Evolutionary conservation across 2,329 filamentous ascomycete genomes (phyloP).

Genomic region (Scytalidium sp.): DNA sequence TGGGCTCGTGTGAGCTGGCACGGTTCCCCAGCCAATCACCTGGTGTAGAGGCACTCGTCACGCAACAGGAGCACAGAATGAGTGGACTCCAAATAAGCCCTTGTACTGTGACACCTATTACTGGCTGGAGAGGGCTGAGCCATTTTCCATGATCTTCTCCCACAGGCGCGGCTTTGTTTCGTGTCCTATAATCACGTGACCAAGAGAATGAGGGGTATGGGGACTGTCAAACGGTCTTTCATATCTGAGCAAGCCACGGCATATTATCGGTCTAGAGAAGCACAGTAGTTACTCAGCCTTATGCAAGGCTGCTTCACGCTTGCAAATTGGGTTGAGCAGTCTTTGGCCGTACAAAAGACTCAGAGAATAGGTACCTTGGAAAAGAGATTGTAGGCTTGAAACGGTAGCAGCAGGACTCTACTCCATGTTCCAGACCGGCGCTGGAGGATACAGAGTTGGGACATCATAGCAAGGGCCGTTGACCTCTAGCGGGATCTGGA

Average conservation of each 20-base stretch:
- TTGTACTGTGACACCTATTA: background rate
- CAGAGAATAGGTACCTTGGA: no score
- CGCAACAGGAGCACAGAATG: background rate
- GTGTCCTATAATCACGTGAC: background rate
- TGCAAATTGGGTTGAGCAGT: no score
- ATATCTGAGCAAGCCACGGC: background rate
- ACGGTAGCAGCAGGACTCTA: no score
- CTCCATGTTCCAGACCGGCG: no score
- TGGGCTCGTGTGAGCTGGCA: constrained; percentile 19
- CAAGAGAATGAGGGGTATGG: background rate
- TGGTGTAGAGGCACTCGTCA: background rate
- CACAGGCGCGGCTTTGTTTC: no score
- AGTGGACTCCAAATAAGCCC: background rate
- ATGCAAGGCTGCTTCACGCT: background rate
- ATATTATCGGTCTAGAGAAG: background rate
- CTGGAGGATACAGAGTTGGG: no score
- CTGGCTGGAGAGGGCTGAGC: background rate
- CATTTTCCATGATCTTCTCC: no score
- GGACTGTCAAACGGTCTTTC: background rate
- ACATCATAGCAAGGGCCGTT: no score
- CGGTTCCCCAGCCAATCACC: background rate
- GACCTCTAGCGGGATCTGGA: no score
- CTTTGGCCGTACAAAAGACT: no score
- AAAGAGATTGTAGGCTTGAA: no score
- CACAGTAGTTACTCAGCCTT: background rate